Evolutionary conservation across 2,329 filamentous ascomycete species (phyloP).

Genomic region (Scedosporium aurantiacum): DNA sequence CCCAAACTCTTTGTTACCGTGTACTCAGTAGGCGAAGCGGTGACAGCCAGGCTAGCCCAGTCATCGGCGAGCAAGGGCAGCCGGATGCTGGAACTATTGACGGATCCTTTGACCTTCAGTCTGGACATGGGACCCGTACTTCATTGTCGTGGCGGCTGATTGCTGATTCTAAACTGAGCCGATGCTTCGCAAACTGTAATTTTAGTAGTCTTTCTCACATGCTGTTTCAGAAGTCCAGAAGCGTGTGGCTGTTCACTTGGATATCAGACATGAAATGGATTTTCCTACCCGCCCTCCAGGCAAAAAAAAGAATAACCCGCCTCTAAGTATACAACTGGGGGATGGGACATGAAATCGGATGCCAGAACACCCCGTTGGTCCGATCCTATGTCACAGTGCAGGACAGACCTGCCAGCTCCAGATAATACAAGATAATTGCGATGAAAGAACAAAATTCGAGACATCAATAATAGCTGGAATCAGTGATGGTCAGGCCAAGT

Average conservation of each 20-base stretch:
- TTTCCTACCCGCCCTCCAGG: not conserved
- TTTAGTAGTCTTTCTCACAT: not conserved
- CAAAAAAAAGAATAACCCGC: not conserved
- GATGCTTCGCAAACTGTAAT: not conserved
- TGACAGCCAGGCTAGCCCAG: too few relatives aligned
- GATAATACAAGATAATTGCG: too few relatives aligned
- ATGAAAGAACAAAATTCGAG: too few relatives aligned
- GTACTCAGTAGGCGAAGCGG: not conserved
- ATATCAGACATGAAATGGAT: not conserved
- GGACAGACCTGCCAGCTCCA: not conserved
- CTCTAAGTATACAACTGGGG: not conserved
- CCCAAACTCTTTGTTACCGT: not conserved
- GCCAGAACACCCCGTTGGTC: not conserved
- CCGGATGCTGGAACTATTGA: too few relatives aligned
- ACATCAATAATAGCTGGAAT: not conserved
- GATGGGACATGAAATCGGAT: not conserved
- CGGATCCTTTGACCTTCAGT: too few relatives aligned
- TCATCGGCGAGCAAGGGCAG: too few relatives aligned
- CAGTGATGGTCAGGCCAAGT: not conserved
- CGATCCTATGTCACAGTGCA: not conserved
- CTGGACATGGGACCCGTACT: too few relatives aligned
- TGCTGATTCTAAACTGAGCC: not conserved
- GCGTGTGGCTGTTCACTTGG: not conserved
- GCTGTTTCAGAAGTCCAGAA: slow-evolving; percentile 1
- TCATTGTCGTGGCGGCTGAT: not conserved